A percentile compares a stretch with the other conserved stretches of the same genome.
Conservation (phyloP, 176 grass and related monocot species). For the Musa troglodytarum region DNA sequence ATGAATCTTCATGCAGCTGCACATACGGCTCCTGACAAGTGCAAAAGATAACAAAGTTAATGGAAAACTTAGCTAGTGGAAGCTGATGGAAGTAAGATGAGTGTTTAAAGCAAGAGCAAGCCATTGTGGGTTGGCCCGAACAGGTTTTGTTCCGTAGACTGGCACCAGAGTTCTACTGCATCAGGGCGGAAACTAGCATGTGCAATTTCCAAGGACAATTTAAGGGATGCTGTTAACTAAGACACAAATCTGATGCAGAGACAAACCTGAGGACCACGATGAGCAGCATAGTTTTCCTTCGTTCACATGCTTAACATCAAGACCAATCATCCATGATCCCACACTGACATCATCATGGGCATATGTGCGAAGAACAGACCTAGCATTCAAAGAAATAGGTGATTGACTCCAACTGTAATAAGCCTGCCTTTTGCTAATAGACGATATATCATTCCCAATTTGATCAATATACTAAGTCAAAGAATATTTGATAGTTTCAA, state of each 20-base stretch:
- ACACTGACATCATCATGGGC: slow-evolving; percentile 99
- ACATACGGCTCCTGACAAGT: slow-evolving; percentile 9
- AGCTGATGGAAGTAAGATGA: background rate
- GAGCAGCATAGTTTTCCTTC: slow-evolving; percentile 94
- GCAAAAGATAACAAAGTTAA: background rate
- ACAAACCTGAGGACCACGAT: slow-evolving; percentile 80
- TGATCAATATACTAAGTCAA: background rate
- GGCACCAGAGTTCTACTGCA: background rate
- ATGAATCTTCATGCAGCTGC: slow-evolving; percentile 3
- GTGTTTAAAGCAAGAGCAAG: background rate
- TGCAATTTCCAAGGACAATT: background rate
- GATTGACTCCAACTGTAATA: background rate
- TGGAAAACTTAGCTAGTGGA: background rate
- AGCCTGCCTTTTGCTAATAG: background rate
- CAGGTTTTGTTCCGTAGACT: background rate
- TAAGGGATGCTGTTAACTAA: background rate
- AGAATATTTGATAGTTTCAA: background rate
- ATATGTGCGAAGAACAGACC: slow-evolving; percentile 72
- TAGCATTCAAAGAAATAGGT: slow-evolving; percentile 22
- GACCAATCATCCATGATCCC: slow-evolving; percentile 94
- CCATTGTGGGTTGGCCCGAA: too few species aligned
- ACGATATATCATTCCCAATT: background rate
- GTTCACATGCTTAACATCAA: slow-evolving; percentile 89
- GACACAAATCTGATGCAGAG: background rate
- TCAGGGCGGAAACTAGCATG: background rate